Evolutionary conservation across 2,329 filamentous ascomycete species (phyloP), one percentile per base, ranked within the genome.

Genomic region (Clonostachys chloroleuca): DNA sequence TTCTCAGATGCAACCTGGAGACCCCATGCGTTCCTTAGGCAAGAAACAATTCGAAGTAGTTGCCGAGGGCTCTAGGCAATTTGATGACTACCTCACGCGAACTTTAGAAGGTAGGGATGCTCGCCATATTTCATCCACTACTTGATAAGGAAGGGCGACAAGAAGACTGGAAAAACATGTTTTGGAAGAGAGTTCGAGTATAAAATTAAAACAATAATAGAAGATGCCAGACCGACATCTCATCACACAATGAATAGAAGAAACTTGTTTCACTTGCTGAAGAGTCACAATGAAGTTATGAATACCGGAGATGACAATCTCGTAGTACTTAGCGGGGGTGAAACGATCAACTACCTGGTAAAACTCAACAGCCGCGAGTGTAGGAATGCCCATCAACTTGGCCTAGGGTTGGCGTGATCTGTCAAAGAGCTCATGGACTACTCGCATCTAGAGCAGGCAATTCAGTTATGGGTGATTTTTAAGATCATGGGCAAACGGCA

Each of bases 331-430:
- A 30, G 45, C 12, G 43, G 6, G 14, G 14, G 40, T 3, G 43
- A 40, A 40, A 43, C 18, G 1, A 49, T 56, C 1, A 47, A 57
- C 14, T 51, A 50, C 39, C 35, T n/a, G n/a, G n/a, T n/a, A n/a
- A n/a, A 63, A 12, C 56, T 73, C 50, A 73, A 73, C 41, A 69
- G 70, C 2, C 55, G 67, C 4, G 63, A 73, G 56, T 72, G 73
- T 17, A 61, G 69, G 18, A 73, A 73, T 44, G 51, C 51, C 51
- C 1, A 55, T 65, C 9, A 57, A 56, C 2, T 59, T 57, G 2
- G 56, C 59, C 1, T n/a, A 54, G 61, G 17, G 45, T 45, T 57
- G 2, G 56, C 55, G 18, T 6, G 18, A 18, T 13, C 7, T 18
- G 7, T n/a, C n/a, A 24, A 42, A 18, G 12, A 8, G n/a, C 20